Evolutionary conservation across 2,329 filamentous ascomycete species (phyloP).

Genomic region (Exophiala oligosperma): DNA sequence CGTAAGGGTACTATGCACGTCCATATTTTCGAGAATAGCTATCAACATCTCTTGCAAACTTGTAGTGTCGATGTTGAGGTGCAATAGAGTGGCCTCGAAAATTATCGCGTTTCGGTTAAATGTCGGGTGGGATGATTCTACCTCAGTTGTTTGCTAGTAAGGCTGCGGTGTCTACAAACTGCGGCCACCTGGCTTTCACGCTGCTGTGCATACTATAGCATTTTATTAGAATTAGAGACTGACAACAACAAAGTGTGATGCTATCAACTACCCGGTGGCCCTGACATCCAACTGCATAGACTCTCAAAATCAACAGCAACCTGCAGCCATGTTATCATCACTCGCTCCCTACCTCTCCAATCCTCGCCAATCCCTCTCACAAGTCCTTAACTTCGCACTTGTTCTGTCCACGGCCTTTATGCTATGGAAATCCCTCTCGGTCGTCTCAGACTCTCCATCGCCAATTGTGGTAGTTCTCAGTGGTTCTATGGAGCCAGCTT

Average conservation of each 20-base stretch:
- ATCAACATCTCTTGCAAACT: too few species aligned
- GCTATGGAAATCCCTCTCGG: conserved; percentile 89
- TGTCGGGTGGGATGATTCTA: too few species aligned
- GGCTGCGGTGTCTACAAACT: neutral
- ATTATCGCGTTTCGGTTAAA: too few species aligned
- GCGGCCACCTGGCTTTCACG: neutral
- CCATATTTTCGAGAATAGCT: too few species aligned
- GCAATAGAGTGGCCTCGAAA: too few species aligned
- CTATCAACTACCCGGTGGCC: neutral
- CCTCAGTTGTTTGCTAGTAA: too few species aligned
- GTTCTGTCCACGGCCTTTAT: conserved; percentile 91
- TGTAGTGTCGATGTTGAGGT: too few species aligned
- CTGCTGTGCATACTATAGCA: neutral
- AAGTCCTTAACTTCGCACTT: conserved; percentile 87
- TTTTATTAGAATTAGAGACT: too few species aligned
- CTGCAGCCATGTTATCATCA: conserved; percentile 62
- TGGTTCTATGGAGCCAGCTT: conserved; percentile 68
- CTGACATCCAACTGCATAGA: neutral
- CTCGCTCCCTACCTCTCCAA: conserved; percentile 61
- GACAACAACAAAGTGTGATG: too few species aligned
- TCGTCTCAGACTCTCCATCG: conserved; percentile 71
- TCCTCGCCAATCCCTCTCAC: conserved; percentile 76
- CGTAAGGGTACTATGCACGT: too few species aligned
- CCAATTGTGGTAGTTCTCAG: conserved; percentile 67
- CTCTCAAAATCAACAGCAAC: neutral